These are phyloP conservation scores for Scleroderma citrinum DNA, from an alignment of 768 basidiomycete species.

Conservation along the genomic window DNA sequence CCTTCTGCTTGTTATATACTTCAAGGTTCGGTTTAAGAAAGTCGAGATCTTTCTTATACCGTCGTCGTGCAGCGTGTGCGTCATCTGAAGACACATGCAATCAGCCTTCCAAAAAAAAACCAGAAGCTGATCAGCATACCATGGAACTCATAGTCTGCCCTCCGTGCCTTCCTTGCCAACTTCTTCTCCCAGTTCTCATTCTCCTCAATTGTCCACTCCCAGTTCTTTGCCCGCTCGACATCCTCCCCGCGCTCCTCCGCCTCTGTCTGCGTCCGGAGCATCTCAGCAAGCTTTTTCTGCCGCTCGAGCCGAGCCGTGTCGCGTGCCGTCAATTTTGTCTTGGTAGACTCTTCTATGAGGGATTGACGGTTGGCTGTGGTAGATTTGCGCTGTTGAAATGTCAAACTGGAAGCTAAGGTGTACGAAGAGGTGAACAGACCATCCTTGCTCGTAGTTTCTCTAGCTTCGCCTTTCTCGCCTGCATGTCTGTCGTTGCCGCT, in stretches of 20 bases:
- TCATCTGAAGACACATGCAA: conserved; percentile 53
- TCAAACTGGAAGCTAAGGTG: too few relatives aligned
- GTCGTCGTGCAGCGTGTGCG: conserved; percentile 78
- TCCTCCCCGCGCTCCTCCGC: conserved; percentile 93
- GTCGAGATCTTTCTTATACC: conserved; percentile 91
- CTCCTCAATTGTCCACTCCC: conserved; percentile 94
- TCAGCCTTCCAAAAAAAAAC: not conserved
- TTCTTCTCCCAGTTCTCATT: conserved; percentile 97
- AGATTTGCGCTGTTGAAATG: conserved; percentile 55
- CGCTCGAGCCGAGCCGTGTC: conserved; percentile 82
- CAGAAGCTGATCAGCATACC: conserved; percentile 42
- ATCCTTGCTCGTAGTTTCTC: conserved; percentile 72
- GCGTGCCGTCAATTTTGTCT: conserved; percentile 66
- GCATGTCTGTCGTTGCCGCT: conserved; percentile 39
- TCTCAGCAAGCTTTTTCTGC: conserved; percentile 88
- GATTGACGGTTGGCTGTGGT: conserved; percentile 80
- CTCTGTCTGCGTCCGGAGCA: conserved; percentile 74
- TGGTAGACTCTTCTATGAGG: conserved; percentile 79
- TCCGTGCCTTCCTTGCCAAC: conserved; percentile 68
- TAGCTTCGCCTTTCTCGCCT: conserved; percentile 73
- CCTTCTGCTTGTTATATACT: conserved; percentile 87
- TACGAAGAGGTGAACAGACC: conserved; percentile 40
- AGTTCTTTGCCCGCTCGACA: conserved; percentile 84
- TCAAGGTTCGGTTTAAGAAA: conserved; percentile 81
- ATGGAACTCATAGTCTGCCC: conserved; percentile 88